Evolutionary conservation across 345 rosid genomes (phyloP).

Genomic region (Gossypium anomalum): DNA sequence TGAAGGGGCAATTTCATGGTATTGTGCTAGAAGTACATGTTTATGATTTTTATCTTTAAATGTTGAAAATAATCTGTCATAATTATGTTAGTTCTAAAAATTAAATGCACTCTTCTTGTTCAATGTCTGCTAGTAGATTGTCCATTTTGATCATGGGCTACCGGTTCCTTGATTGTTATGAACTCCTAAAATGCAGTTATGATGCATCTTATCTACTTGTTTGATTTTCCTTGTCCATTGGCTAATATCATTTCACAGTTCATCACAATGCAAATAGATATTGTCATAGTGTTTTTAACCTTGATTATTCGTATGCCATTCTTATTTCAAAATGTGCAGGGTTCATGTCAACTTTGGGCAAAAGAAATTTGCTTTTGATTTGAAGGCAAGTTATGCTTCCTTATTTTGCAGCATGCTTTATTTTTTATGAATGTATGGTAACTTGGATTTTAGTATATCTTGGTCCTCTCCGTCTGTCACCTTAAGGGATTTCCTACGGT

Average conservation of each 20-base stretch:
- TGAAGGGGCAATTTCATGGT: not conserved
- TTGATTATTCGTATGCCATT: not conserved
- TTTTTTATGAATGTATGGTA: not conserved
- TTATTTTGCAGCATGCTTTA: not conserved
- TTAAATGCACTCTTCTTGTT: not conserved
- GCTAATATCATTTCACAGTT: not conserved
- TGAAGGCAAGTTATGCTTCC: conserved; percentile 50
- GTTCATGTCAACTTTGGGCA: conserved; percentile 90
- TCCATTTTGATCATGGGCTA: not conserved
- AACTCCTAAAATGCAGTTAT: conserved; percentile 4
- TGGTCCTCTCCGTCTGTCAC: not conserved
- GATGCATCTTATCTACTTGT: not conserved
- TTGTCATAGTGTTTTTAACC: not conserved
- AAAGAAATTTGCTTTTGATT: conserved; percentile 64
- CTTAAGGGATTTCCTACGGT: not conserved
- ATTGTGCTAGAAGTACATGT: not conserved
- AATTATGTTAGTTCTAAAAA: too few relatives aligned
- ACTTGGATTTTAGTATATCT: not conserved
- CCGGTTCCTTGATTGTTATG: not conserved
- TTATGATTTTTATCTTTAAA: not conserved
- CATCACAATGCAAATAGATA: not conserved
- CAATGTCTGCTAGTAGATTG: not conserved
- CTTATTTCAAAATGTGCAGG: conserved; percentile 45
- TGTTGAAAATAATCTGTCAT: not conserved
- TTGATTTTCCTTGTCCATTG: not conserved